These are phyloP conservation scores for Candida broadrunensis DNA, from an alignment of 805 yeast genomes.

Conservation along the genomic window DNA sequence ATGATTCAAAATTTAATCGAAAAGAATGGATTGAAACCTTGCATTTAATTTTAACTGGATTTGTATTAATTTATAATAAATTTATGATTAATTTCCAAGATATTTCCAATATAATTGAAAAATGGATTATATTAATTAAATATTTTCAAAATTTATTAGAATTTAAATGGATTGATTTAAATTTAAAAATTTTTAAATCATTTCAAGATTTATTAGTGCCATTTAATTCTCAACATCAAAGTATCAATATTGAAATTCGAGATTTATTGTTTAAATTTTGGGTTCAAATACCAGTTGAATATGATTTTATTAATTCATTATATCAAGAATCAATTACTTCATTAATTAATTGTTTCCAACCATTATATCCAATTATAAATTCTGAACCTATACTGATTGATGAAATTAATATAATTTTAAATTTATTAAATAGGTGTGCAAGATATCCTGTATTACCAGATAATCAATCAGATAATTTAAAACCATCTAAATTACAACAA, in stretches of 20 bases:
- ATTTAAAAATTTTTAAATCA: slow-evolving; percentile 53
- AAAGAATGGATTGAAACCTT: slow-evolving; percentile 62
- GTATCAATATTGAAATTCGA: slow-evolving; percentile 15
- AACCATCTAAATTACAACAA: slow-evolving; percentile 60
- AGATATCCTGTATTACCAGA: slow-evolving; percentile 72
- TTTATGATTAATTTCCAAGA: slow-evolving; percentile 40
- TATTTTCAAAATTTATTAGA: slow-evolving; percentile 43
- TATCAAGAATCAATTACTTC: slow-evolving; percentile 64
- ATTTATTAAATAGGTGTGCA: slow-evolving; percentile 61
- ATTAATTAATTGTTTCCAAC: slow-evolving; percentile 51
- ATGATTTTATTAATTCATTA: slow-evolving; percentile 39
- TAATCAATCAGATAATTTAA: slow-evolving; percentile 46
- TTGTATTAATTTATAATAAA: slow-evolving; percentile 57
- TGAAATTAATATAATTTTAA: slow-evolving; percentile 49
- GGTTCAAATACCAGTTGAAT: slow-evolving; percentile 37
- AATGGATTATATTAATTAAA: slow-evolving; percentile 58
- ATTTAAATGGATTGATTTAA: slow-evolving; percentile 48
- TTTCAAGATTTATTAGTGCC: slow-evolving; percentile 46
- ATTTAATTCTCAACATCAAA: slow-evolving; percentile 12
- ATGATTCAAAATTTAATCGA: slow-evolving; percentile 19
- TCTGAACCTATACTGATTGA: slow-evolving; percentile 23
- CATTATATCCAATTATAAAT: slow-evolving; percentile 38
- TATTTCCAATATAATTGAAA: slow-evolving; percentile 12
- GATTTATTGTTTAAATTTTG: slow-evolving; percentile 50
- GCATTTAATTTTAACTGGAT: slow-evolving; percentile 59